These are phyloP conservation scores for Papiliotrema fonsecae DNA, from an alignment of 1,284 basidiomycete genomes.

Conservation along the genomic window DNA sequence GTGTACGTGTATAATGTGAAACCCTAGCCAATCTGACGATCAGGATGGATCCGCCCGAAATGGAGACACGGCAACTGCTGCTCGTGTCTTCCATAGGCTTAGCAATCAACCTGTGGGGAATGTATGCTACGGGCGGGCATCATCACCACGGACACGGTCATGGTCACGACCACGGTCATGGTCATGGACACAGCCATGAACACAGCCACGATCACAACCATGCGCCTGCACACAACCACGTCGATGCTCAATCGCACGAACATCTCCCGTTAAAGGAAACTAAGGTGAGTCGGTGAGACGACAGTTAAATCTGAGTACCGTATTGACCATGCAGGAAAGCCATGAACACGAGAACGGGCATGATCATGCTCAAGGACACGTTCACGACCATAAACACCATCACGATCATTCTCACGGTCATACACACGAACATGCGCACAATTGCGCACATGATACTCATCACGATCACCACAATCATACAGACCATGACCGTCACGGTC, in stretches of 20 bases:
- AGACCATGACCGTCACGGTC: conserved; percentile 53
- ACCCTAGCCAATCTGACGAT: background rate
- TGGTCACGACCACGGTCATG: conserved; percentile 50
- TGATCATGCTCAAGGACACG: conserved; percentile 47
- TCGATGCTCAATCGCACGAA: background rate
- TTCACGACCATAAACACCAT: conserved; percentile 14
- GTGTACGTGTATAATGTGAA: conserved; percentile 57
- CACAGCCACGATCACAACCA: conserved; percentile 20
- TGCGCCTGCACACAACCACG: background rate
- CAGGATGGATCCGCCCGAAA: conserved; percentile 93
- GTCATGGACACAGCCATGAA: conserved; percentile 16
- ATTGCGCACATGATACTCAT: conserved; percentile 12
- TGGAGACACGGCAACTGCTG: conserved; percentile 92
- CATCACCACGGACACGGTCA: conserved; percentile 63
- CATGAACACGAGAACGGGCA: conserved; percentile 32
- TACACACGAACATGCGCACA: conserved; percentile 37
- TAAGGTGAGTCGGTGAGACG: conserved; percentile 2
- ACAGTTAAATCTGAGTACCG: no score
- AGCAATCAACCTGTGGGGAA: conserved; percentile 92
- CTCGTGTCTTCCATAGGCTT: conserved; percentile 85
- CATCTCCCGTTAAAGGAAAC: conserved; percentile 10
- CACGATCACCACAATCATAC: conserved; percentile 27
- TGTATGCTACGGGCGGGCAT: conserved; percentile 97
- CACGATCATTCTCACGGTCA: conserved; percentile 39
- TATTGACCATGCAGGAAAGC: conserved; percentile 11